Percentiles rank a stretch among this genome's conserved stretches.
Evolutionary conservation across 1,284 basidiomycete species (phyloP).

Genomic region (Albatrellus sp.): DNA sequence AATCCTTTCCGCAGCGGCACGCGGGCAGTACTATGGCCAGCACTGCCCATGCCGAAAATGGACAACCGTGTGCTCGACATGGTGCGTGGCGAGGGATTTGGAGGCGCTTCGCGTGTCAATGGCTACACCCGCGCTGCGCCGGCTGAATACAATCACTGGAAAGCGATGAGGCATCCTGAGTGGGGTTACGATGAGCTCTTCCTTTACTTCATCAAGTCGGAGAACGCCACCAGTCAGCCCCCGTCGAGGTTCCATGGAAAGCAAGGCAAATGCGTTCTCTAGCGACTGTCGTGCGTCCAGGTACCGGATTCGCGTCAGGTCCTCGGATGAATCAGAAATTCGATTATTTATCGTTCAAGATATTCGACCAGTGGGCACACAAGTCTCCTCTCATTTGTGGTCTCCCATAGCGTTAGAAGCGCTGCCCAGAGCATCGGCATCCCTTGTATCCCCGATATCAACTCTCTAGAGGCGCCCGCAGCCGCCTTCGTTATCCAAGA

Average conservation of each 20-base stretch:
- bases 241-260: constrained; percentile 11
- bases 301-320: neutral
- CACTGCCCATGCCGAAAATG: constrained; percentile 9
- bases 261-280: constrained; percentile 12
- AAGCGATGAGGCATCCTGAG: constrained; percentile 13
- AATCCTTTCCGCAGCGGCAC: neutral
- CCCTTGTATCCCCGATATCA: constrained; percentile 2
- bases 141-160: constrained; percentile 20
- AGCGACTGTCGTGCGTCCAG: neutral
- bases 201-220: constrained; percentile 20
- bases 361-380: neutral
- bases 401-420: neutral
- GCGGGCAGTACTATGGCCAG: neutral
- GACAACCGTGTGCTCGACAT: constrained; percentile 11
- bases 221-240: constrained; percentile 11
- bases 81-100: constrained; percentile 24
- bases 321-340: constrained; percentile 1
- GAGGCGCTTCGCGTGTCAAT: constrained; percentile 27
- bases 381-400: neutral
- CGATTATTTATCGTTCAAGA: neutral
- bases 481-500: constrained; percentile 1
- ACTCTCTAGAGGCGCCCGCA: neutral
- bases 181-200: constrained; percentile 20
- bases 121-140: constrained; percentile 18
- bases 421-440: constrained; percentile 1